These are phyloP conservation scores for Quercus berberidifolia DNA, from an alignment of 306 rosid species.

Conservation along the genomic window DNA sequence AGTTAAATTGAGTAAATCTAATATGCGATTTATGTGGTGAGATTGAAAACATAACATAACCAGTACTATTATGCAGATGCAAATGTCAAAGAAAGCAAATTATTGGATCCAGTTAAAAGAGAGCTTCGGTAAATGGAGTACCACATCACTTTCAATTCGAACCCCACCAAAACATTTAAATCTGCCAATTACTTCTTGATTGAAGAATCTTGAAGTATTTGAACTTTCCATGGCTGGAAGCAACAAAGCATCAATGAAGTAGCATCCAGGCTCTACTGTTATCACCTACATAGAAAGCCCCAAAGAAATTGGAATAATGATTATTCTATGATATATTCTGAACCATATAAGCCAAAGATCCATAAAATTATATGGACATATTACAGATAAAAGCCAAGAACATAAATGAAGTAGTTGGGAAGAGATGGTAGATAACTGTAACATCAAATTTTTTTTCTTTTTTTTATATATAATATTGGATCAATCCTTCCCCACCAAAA, in stretches of 20 bases:
- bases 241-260: slow-evolving; percentile 81
- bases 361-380: background rate
- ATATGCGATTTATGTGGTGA: background rate
- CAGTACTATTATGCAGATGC: background rate
- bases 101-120: background rate
- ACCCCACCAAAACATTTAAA: slow-evolving; percentile 77
- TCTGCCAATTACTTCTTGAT: slow-evolving; percentile 51
- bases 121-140: slow-evolving; percentile 32
- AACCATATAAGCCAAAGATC: slow-evolving; percentile 5
- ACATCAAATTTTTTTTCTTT: background rate
- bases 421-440: background rate
- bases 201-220: slow-evolving; percentile 59
- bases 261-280: slow-evolving; percentile 96
- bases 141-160: slow-evolving; percentile 88
- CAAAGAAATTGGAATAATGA: background rate
- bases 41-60: background rate
- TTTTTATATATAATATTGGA: background rate
- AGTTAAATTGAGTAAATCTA: background rate
- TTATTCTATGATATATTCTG: background rate
- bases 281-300: slow-evolving; percentile 54
- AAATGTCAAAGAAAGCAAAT: background rate
- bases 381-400: background rate
- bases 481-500: background rate
- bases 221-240: slow-evolving; percentile 61
- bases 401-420: background rate